Percentiles rank a stretch among this genome's conserved stretches.
Conservation (phyloP, 2,329 filamentous ascomycete species). For the Botrytis porri region DNA sequence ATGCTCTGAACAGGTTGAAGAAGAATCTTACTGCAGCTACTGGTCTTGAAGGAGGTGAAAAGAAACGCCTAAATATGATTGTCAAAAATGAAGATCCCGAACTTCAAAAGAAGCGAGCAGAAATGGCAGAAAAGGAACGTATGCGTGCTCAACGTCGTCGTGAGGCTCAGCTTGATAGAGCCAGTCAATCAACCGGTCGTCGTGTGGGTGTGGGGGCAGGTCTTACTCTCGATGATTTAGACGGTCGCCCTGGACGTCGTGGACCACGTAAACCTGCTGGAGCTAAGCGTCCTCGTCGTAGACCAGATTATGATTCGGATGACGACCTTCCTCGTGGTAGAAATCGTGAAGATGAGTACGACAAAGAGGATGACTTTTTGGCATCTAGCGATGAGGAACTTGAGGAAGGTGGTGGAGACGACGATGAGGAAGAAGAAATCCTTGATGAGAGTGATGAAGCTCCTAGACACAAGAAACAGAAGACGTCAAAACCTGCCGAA, state of each 20-base stretch:
- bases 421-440: conserved; percentile 40
- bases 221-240: conserved; percentile 66
- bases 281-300: conserved; percentile 51
- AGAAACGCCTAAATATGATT: conserved; percentile 63
- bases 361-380: conserved; percentile 76
- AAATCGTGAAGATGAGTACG: conserved; percentile 70
- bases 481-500: conserved; percentile 37
- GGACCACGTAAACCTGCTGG: conserved; percentile 53
- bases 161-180: conserved; percentile 63
- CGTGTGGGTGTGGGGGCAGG: conserved; percentile 49
- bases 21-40: conserved; percentile 64
- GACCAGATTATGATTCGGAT: conserved; percentile 72
- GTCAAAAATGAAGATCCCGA: conserved; percentile 72
- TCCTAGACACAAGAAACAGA: conserved; percentile 37
- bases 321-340: conserved; percentile 60
- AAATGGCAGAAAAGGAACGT: conserved; percentile 71
- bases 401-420: conserved; percentile 56
- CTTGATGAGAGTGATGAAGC: conserved; percentile 45
- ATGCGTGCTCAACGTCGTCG: conserved; percentile 62
- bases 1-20: conserved; percentile 66
- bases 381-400: conserved; percentile 70
- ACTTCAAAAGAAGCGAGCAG: conserved; percentile 69
- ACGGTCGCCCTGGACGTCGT: conserved; percentile 54
- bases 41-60: conserved; percentile 50
- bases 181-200: conserved; percentile 41